Percentiles rank a stretch among this genome's conserved stretches.
phyloP scores from a whole-genome alignment of 2,329 filamentous ascomycete genomes.

The Amylocarpus encephaloides region DNA sequence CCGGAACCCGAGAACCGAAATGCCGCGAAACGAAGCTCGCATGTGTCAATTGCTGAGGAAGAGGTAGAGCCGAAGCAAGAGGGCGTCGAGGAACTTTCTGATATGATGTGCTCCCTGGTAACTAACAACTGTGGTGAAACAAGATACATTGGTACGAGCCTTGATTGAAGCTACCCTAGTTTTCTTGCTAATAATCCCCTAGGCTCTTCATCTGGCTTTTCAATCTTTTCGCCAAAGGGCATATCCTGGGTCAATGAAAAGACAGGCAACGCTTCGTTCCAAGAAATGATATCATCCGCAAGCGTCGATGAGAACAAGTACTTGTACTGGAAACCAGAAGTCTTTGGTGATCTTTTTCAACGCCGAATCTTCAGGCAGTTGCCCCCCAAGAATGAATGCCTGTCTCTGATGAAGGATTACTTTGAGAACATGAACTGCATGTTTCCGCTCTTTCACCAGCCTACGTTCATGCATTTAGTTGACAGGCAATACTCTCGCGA shows the following conservation, averaged over 20 bases:
- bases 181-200: conserved; percentile 19
- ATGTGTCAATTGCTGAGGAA: conserved; percentile 13
- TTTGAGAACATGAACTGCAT: conserved; percentile 99
- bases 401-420: conserved; percentile 85
- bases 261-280: conserved; percentile 92
- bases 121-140: conserved; percentile 94
- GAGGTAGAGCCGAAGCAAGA: conserved; percentile 45
- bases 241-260: conserved; percentile 98
- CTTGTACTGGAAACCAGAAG: conserved; percentile 97
- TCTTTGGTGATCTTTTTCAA: conserved; percentile 87
- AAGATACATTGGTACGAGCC: conserved; percentile 75
- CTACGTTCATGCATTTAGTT: conserved; percentile 96
- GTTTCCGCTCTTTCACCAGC: conserved; percentile 95
- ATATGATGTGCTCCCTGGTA: conserved; percentile 98
- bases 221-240: conserved; percentile 96
- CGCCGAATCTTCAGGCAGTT: conserved; percentile 77
- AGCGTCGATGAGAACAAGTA: conserved; percentile 90
- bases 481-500: conserved; percentile 89
- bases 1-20: conserved; percentile 35
- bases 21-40: conserved; percentile 18
- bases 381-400: conserved; percentile 78
- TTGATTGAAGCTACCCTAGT: conserved; percentile 22
- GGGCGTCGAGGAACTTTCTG: conserved; percentile 81
- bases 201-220: conserved; percentile 96
- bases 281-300: conserved; percentile 89